Conservation (phyloP, 2,329 filamentous ascomycete species). For the Fusarium sp. region DNA sequence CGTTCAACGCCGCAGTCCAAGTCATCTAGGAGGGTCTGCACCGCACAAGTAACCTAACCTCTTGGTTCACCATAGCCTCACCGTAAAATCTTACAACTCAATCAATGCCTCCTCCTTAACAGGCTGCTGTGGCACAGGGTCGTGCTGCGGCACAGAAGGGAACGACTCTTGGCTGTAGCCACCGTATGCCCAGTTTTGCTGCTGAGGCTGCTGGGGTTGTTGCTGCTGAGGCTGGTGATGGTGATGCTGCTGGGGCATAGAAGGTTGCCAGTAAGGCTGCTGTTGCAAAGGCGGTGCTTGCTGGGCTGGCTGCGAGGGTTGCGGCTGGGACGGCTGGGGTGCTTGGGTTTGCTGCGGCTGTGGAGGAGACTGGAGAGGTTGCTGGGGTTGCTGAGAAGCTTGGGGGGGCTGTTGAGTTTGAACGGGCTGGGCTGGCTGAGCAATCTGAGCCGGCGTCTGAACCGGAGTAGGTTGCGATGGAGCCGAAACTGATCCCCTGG, state of each 20-base stretch:
- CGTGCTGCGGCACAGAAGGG: constrained; percentile 67
- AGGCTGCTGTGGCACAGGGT: constrained; percentile 55
- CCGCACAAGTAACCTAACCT: background rate
- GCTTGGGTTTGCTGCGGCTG: constrained; percentile 49
- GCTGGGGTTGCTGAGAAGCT: constrained; percentile 44
- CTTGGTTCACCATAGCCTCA: background rate
- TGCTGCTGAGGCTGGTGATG: background rate
- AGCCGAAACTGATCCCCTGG: constrained; percentile 55
- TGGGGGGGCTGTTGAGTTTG: constrained; percentile 45
- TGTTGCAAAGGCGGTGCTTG: constrained; percentile 48
- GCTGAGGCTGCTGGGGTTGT: constrained; percentile 37
- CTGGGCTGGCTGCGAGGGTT: constrained; percentile 51
- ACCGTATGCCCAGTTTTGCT: constrained; percentile 57
- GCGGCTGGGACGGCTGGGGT: constrained; percentile 39
- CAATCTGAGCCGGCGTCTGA: constrained; percentile 39
- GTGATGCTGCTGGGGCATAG: constrained; percentile 46
- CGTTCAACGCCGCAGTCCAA: constrained; percentile 25
- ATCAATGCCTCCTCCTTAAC: constrained; percentile 82
- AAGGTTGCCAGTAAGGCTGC: constrained; percentile 52
- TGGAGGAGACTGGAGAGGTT: constrained; percentile 44
- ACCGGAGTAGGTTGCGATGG: constrained; percentile 49
- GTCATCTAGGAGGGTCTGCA: constrained; percentile 3
- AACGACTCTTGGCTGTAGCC: constrained; percentile 72
- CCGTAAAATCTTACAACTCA: constrained; percentile 68
- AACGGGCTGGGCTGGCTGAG: constrained; percentile 43